Evolutionary conservation across 2,329 filamentous ascomycete species (phyloP).

Genomic region (Zymoseptoria brevis): DNA sequence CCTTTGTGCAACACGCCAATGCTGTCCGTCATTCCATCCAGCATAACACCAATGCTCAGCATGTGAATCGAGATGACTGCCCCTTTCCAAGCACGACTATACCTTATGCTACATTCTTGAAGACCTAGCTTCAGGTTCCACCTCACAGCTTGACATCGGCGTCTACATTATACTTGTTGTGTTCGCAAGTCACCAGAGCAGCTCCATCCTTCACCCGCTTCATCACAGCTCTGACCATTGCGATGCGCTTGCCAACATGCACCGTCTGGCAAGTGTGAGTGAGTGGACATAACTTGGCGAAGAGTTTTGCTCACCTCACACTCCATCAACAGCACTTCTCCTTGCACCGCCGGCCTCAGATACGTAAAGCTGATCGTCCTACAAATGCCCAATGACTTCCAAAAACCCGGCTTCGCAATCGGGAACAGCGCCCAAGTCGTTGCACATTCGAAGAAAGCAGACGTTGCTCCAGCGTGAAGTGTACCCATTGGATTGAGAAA

Average conservation of each 20-base stretch:
- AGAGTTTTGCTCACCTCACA: no score
- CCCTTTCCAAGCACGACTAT: no score
- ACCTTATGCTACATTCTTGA: no score
- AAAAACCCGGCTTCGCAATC: conserved; percentile 13
- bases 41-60: no score
- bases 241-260: conserved; percentile 19
- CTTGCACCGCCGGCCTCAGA: conserved; percentile 16
- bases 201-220: conserved; percentile 19
- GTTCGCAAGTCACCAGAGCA: conserved; percentile 18
- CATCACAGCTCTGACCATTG: conserved; percentile 13
- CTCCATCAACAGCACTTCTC: conserved; percentile 17
- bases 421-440: conserved; percentile 14
- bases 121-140: no score
- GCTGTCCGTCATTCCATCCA: no score
- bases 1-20: no score
- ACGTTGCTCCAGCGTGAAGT: conserved; percentile 16
- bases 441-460: conserved; percentile 18
- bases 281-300: no score
- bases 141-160: conserved; percentile 12
- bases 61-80: no score
- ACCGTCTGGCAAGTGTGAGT: no score
- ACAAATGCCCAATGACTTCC: conserved; percentile 14
- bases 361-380: conserved; percentile 16
- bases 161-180: conserved; percentile 21
- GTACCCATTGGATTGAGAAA: conserved; percentile 19